Evolutionary conservation across 331 rosid species (phyloP), one percentile per base, ranked within the genome.

Genomic region (Malus hybrid): DNA sequence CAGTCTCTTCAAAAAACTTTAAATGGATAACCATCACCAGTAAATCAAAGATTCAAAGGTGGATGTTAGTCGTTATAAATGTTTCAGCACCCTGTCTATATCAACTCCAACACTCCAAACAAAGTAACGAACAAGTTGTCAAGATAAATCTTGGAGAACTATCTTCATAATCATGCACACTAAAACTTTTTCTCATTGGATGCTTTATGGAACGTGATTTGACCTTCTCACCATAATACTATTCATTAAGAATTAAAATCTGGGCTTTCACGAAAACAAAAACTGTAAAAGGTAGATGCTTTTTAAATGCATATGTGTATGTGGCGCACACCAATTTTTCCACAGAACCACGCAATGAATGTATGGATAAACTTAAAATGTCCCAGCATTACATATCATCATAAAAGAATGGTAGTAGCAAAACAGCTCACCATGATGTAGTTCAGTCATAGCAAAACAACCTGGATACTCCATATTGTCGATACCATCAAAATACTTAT

Each of bases 361-460:
- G 52, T 33, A 31, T 33, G 44, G 6, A 7, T 18, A 42, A 36
- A 28, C 32, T 46, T 6, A 20, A 65, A 55, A 61, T 22, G 12
- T 36, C 48, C 44, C 6, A 28, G 12, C 33, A 69, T 42, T 16
- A 36, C 39, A 3, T 32, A 24, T 65, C 56, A 65, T 19, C 54
- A 8, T 11, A 12, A 34, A 31, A 1, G 16, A 28, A 14, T 62
- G 71, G 32, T 2, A 67, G 46, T 24, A 67, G 4, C 20, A 48
- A 22, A 64, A 11, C 29, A 36, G 31, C 77, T 76, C 82, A 94
- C 99, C 97, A 78, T 94, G 97, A 79, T 94, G 95, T 48, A 94
- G 93, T 62, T 94, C 99, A 1, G 99, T 94, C 99, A 94, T 91
- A 66, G 99, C 99, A 80, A 91, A 94, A 84, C 97, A 94, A 66